Evolutionary conservation across 2,329 filamentous ascomycete species (phyloP), one percentile per base, ranked within the genome.

Genomic region (Arthrobotrys sphaeroides): DNA sequence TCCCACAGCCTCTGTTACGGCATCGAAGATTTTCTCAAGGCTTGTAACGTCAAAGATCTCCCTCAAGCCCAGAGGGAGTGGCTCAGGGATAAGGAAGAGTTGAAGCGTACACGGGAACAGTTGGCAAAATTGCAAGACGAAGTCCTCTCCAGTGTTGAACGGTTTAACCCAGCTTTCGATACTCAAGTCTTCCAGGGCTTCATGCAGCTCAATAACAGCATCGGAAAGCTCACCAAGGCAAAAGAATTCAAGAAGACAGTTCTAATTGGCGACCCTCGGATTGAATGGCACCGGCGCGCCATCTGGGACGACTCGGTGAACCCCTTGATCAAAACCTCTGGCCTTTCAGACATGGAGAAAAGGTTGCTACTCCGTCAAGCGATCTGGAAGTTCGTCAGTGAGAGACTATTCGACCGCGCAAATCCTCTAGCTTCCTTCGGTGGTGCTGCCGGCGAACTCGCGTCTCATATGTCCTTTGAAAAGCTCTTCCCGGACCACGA

Each of bases 401-500:
- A 36, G 28, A 36, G 28, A 12, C 28, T 53, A 36, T 9, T 53
- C 28, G 28, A 53, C n/a, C 47, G 47, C n/a, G n/a, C 26, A 18
- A 1, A 36, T 16, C 47, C 45, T 4, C 9, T 53, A 1, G 47
- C 47, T 9, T 53, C 47, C 2, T 53, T 53, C 20, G 16, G 47
- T 12, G 47, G 47, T 36, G 12, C n/a, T 20, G 10, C 36, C 28
- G 28, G 47, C 26, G 47, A 36, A 33, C 47, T 53, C 28, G 47
- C 26, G 5, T 61, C 24, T 45, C 13, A 22, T 10, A 12, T 45
- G 10, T 40, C 4, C 28, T 61, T 61, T 6, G 55, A 43, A 12
- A 43, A 61, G 16, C 36, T 61, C n/a, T 43, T 61, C 6, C 55
- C 55, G 33, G 55, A 61, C 26, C 55, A 61, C 26, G 55, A 61